These are phyloP conservation scores for Apophysomyces ossiformis DNA, from an alignment of 371 early-diverging fungal species.

Conservation along the genomic window DNA sequence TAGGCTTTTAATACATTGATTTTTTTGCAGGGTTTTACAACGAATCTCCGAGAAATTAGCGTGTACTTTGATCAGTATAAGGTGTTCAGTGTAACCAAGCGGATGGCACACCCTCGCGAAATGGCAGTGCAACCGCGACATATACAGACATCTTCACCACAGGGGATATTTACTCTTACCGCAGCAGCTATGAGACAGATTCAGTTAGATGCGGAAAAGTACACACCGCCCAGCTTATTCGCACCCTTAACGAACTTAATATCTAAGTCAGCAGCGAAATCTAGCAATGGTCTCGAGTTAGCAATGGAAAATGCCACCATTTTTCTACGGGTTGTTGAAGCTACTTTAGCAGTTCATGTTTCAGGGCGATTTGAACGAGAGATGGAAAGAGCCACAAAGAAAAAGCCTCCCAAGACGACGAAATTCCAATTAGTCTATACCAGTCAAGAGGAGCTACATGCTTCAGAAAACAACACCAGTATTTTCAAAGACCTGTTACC, in stretches of 20 bases:
- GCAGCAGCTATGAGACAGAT: constrained; percentile 64
- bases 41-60: constrained; percentile 66
- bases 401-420: constrained; percentile 81
- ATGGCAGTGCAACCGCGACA: constrained; percentile 58
- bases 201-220: constrained; percentile 75
- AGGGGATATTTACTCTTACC: constrained; percentile 71
- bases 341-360: constrained; percentile 61
- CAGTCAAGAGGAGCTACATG: constrained; percentile 78
- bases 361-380: constrained; percentile 63
- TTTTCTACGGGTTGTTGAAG: constrained; percentile 78
- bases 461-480: constrained; percentile 55
- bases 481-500: constrained; percentile 78
- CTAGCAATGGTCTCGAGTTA: constrained; percentile 22
- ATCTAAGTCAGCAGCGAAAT: constrained; percentile 16
- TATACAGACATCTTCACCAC: constrained; percentile 64
- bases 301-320: constrained; percentile 59
- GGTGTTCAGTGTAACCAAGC: constrained; percentile 68
- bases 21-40: constrained; percentile 69
- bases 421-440: constrained; percentile 75
- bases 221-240: constrained; percentile 38
- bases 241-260: constrained; percentile 31
- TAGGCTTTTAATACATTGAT: neutral
- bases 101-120: constrained; percentile 63
- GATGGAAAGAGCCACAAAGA: constrained; percentile 93
- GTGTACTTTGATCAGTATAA: constrained; percentile 69